Base-by-base conservation (phyloP, 2,329 filamentous ascomycete genomes). In the Ceratocystis papillata region DNA sequence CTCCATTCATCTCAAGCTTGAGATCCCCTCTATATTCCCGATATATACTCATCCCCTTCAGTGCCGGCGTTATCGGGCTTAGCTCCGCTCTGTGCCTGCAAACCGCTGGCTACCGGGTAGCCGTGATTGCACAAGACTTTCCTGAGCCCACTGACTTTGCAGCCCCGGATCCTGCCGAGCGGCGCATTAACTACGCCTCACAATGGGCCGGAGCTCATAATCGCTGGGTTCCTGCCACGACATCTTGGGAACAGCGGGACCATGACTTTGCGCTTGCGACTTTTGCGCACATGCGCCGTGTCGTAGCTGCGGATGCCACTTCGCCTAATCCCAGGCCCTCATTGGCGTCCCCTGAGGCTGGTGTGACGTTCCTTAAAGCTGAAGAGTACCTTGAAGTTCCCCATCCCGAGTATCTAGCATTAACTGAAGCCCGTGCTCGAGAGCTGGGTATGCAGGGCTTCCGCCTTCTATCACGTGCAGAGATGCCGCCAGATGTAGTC, bases 141-240 rank as follows among this genome's bases (percentile, higher is more conserved):
- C 79, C 79, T 8, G 72, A 71, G n/a, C 76, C 78, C 8, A 79
- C 76, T 60, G 79, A 80, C 71, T 76, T 77, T 12, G 73, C 78
- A 44, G 76, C 79, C 67, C 70, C 75, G 6, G 59, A 55, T n/a
- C n/a, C 57, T n/a, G 10, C 30, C 4, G 68, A 68, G 15, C 68
- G 73, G 0, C 73, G 76, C 66, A 78, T 81, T 71, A 77, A 83
- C 74, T 84, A 79, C 71, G 79, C 81, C 15, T 83, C 81, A 37
- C 80, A 81, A 63, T 83, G 81, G 81, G 81, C 77, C 45, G 81
- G 81, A 10, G 81, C 81, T 1, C 80, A 84, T 70, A 81, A 82
- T 69, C 77, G 81, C 50, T 80, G 78, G 70, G 78, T 82, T 44
- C 78, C 78, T 1, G 46, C 71, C 70, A 7, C 73, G 7, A 68